Conservation (phyloP, 192 early-diverging fungal species). For the Coemansia sp. region DNA sequence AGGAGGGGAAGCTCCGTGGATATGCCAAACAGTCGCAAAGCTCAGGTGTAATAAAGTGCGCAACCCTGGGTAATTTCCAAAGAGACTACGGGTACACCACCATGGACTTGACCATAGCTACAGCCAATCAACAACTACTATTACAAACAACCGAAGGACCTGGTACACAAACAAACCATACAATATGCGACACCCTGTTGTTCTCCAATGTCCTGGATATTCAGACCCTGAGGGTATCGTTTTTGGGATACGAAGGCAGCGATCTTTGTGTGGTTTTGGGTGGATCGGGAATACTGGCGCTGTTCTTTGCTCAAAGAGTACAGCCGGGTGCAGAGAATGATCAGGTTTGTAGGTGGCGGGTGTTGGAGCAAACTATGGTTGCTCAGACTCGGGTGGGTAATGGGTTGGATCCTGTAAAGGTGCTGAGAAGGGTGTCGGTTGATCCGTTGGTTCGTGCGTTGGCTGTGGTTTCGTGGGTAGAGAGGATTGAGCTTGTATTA, state of each 20-base stretch:
- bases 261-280: constrained; percentile 16
- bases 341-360: neutral
- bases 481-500: constrained; percentile 20
- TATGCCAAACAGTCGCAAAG: constrained; percentile 25
- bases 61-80: constrained; percentile 9
- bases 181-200: constrained; percentile 21
- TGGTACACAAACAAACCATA: no score
- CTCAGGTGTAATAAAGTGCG: constrained; percentile 22
- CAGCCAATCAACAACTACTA: no score
- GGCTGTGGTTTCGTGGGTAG: constrained; percentile 29
- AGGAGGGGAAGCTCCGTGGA: no score
- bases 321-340: neutral
- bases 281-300: constrained; percentile 8
- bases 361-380: no score
- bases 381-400: neutral
- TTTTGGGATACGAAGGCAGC: neutral
- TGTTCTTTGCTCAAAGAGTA: constrained; percentile 8
- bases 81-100: neutral
- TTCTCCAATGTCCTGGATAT: constrained; percentile 20
- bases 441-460: constrained; percentile 26
- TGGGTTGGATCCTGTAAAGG: neutral
- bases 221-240: neutral
- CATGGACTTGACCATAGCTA: constrained; percentile 16
- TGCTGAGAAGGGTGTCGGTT: constrained; percentile 15
- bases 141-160: no score